Evolutionary conservation across 148 eudicot genomes (phyloP), one percentile per base, ranked within the genome.

Genomic region (Chenopodium formosanum): DNA sequence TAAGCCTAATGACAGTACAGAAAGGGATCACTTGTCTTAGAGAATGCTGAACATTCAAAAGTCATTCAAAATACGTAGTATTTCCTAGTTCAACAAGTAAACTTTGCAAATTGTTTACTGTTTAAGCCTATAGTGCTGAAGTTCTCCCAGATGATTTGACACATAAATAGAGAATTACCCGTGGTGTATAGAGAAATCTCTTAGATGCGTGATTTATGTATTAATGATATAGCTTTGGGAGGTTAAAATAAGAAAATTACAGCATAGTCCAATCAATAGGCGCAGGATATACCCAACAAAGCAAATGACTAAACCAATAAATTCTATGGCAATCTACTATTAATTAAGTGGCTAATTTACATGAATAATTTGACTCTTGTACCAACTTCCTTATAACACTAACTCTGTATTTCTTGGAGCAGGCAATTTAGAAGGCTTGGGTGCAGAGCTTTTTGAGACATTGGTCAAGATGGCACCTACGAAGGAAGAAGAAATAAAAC

Each of bases 391-490:
- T 37, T 53, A 74, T 22, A 47, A 20, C 2, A 32, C 48, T 58
- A 27, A 23, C 20, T 34, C 34, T 23, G 4, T 11, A 46, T 72
- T 83, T 64, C 44, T 14, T 85, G 88, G 69, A 69, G 85, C 91
- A 95, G 98, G 98, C 70, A 93, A 88, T 80, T 87, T 90, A 64
- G 97, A 93, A 85, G 90, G 92, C 69, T 80, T 95, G 85, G 96
- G 96, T 52, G 89, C 89, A 69, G 97, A 95, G 85, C 90, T 93
- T 56, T 86, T 95, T 85, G 97, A 95, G 86, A 93, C 95, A 27
- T 82, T 94, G 88, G 94, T 91, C 82, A 94, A 93, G 91, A 94
- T 94, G 98, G 97, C 95, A 78, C 98, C 98, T 73, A 94, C 98
- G 73, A 91, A 94, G 86, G 98, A 94, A 84, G 98, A 95, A 87